A percentile compares a stretch with the other conserved stretches of the same genome.
These are phyloP conservation scores for Pharnaceum exiguum DNA, from an alignment of 148 eudicot genomes.

Conservation along the genomic window DNA sequence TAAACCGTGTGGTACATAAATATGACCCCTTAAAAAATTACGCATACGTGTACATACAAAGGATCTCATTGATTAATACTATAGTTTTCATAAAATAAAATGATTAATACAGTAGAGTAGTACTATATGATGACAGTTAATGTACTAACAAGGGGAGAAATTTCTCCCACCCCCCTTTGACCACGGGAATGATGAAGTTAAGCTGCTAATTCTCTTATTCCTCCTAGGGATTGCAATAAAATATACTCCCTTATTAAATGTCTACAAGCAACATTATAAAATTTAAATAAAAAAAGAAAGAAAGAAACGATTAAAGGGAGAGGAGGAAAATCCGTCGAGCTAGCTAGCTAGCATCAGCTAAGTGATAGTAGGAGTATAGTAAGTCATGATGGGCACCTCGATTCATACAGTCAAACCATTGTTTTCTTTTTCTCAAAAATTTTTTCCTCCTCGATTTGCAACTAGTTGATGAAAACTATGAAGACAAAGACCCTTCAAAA, in stretches of 20 bases:
- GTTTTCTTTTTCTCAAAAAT: background rate
- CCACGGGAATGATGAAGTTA: conserved; percentile 27
- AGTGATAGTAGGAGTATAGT: background rate
- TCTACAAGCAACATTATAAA: background rate
- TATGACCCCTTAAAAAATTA: too few species aligned
- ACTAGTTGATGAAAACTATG: conserved; percentile 32
- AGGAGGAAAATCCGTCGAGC: too few species aligned
- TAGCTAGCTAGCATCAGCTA: conserved; percentile 2
- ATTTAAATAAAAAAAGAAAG: background rate
- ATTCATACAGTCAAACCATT: conserved; percentile 22
- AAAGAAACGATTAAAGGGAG: too few species aligned
- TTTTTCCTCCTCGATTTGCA: conserved; percentile 34
- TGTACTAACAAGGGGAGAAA: conserved; percentile 24
- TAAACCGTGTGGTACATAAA: conserved; percentile 10
- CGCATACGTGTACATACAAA: too few species aligned
- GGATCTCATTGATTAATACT: too few species aligned
- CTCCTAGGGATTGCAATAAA: conserved; percentile 28
- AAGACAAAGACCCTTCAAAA: conserved; percentile 18
- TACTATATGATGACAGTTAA: conserved; percentile 9
- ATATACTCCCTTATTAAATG: background rate
- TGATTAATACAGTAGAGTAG: conserved; percentile 3
- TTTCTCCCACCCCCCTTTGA: conserved; percentile 25
- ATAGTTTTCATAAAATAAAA: too few species aligned
- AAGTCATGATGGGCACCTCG: conserved; percentile 15
- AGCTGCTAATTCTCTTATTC: conserved; percentile 20